phyloP scores from a whole-genome alignment of 2,329 filamentous ascomycete genomes.

The Pseudocercospora macadamiae region DNA sequence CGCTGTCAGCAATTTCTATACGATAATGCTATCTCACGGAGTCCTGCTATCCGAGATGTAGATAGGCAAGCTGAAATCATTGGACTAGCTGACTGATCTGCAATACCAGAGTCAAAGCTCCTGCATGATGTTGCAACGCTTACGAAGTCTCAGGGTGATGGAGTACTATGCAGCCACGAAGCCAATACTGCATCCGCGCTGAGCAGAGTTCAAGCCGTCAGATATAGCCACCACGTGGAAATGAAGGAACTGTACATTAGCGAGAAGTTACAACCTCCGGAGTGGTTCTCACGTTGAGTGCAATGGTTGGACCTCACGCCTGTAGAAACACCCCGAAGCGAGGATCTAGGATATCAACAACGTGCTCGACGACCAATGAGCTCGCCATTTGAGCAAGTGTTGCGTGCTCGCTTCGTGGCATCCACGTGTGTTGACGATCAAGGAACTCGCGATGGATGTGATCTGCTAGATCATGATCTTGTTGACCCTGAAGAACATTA shows the following conservation, averaged over 20 bases:
- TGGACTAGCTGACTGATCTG: background rate
- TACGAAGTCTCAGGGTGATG: background rate
- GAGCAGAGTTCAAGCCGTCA: background rate
- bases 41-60: background rate
- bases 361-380: background rate
- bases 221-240: background rate
- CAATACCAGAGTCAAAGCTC: background rate
- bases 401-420: background rate
- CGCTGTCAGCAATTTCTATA: too few species aligned
- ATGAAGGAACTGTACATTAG: background rate
- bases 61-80: background rate
- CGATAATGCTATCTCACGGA: background rate
- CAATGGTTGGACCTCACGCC: background rate
- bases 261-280: background rate
- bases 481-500: too few species aligned
- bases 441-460: too few species aligned
- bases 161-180: background rate
- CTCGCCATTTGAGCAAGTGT: background rate
- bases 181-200: background rate
- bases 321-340: background rate
- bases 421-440: background rate
- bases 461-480: background rate
- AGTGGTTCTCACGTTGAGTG: background rate
- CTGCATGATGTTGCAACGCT: constrained; percentile 2
- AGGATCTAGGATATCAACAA: background rate